A percentile compares a stretch with the other conserved stretches of the same genome.
Evolutionary conservation across 352 stramenopile genomes (phyloP).

Genomic region (Heterotrichella gracilis): DNA sequence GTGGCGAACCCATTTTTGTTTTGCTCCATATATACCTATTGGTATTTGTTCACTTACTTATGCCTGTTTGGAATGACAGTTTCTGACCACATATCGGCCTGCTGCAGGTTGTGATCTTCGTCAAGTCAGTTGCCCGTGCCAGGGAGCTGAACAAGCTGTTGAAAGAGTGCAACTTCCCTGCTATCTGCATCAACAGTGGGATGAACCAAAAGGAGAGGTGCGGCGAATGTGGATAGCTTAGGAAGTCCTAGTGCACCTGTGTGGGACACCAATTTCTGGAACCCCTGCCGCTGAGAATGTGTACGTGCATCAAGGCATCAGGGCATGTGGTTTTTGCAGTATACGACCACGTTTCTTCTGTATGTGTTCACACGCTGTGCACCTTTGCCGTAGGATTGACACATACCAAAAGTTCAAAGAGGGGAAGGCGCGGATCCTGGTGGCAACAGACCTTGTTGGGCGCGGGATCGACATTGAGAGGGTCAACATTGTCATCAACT

Average conservation of each 20-base stretch:
- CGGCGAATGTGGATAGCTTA: no score
- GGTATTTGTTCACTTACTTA: not conserved
- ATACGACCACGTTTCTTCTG: no score
- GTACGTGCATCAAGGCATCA: no score
- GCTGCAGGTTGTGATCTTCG: slow-evolving; percentile 39
- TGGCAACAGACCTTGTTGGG: slow-evolving; percentile 95
- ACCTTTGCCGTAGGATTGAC: slow-evolving; percentile 41
- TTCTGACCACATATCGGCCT: not conserved
- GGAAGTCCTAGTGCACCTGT: no score
- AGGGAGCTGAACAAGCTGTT: slow-evolving; percentile 85
- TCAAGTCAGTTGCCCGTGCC: slow-evolving; percentile 74
- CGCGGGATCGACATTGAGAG: slow-evolving; percentile 99
- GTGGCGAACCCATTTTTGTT: not conserved
- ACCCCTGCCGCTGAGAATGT: no score
- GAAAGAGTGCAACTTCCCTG: slow-evolving; percentile 97
- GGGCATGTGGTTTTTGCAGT: no score
- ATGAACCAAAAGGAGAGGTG: slow-evolving; percentile 85
- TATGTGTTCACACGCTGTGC: no score
- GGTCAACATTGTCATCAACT: slow-evolving; percentile 99
- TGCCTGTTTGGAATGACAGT: slow-evolving; percentile 3
- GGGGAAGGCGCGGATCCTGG: slow-evolving; percentile 94
- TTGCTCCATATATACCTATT: not conserved
- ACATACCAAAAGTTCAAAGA: slow-evolving; percentile 98
- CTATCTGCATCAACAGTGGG: slow-evolving; percentile 89
- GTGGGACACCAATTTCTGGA: no score